Base-by-base conservation (phyloP, 208 protist species). In the Trichomonas gallinae region DNA sequence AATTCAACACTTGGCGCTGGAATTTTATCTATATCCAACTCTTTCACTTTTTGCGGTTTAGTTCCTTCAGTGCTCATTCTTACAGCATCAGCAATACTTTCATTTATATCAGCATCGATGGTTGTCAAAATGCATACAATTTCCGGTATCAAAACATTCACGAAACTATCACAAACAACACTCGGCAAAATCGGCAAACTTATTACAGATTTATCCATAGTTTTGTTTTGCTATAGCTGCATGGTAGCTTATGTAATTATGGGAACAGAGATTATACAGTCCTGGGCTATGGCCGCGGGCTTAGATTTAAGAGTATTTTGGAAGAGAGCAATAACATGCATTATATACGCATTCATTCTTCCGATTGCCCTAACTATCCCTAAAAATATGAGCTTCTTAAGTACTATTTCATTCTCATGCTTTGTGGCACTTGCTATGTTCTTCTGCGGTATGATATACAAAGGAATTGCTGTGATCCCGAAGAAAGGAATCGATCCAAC, bases 231-330 rank as follows among this genome's bases (percentile, higher is more conserved):
- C 31, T 58, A 51, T 4, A 48, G 40, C 31, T 48, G 40, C 23
- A 93, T 93, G 87, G 36, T 40, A 11, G 87, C 87, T 38, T 93
- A 93, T 93, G 42, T 93, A 58, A 51, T 93, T 36, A 48, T 93
- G 15, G 87, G 44, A 93, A 48, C 87, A 21, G 44, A 51, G 11
- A 51, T 93, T 17, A 93, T 93, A 0, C 44, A 34, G 1, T 93
- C 17, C 1, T 51, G 42, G 40, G 87, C 42, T 38, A 51, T 38
- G 17, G 40, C 31, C 4, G 44, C 4, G 0, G 3, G n/a, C 0
- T 8, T 40, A 8, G 45, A 48, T 51, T 42, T 48, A 0, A 42
- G 23, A 42, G 11, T 13, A 48, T 58, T 44, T 93, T 48, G 87
- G 44, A 48, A 93, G 44, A 23, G 87, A 51, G 8, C 87, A 9